Conservation (phyloP, 805 yeast genomes). For the Myxozyma monticola region DNA sequence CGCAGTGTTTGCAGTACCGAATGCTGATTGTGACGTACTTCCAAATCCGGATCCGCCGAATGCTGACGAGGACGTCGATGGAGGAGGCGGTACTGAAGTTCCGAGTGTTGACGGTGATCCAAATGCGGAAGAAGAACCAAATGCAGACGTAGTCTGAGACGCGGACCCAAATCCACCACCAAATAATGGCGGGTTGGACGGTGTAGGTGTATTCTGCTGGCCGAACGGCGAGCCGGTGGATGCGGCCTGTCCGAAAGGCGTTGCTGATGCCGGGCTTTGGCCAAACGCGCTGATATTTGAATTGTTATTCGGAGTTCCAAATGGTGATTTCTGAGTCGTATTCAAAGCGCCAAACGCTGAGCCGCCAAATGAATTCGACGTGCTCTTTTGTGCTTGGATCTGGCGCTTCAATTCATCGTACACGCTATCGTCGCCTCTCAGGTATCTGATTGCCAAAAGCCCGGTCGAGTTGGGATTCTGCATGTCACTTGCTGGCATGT, state of each 20-base stretch:
- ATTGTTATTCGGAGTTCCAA: too few species aligned
- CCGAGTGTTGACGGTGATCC: not conserved
- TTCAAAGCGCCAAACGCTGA: too few species aligned
- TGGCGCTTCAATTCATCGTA: not conserved
- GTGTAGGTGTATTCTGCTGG: too few species aligned
- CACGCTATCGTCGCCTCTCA: constrained; percentile 16
- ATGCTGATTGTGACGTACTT: too few species aligned
- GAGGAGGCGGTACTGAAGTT: constrained; percentile 9
- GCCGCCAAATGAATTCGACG: not conserved
- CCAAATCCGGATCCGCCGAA: constrained; percentile 28
- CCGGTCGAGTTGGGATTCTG: constrained; percentile 10
- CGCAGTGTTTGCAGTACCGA: too few species aligned
- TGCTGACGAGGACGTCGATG: constrained; percentile 18
- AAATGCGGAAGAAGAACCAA: not conserved
- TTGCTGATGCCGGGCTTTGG: too few species aligned
- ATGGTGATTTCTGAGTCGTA: constrained; percentile 9
- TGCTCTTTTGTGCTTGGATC: too few species aligned
- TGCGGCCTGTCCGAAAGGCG: too few species aligned
- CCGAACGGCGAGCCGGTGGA: too few species aligned
- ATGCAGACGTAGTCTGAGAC: not conserved
- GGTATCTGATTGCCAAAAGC: constrained; percentile 6
- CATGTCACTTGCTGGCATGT: constrained; percentile 10
- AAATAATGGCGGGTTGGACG: constrained; percentile 1
- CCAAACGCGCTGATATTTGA: too few species aligned
- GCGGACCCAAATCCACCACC: not conserved